Conservation (phyloP, 805 yeast genomes). For the Starmerella potacharoeniae region DNA sequence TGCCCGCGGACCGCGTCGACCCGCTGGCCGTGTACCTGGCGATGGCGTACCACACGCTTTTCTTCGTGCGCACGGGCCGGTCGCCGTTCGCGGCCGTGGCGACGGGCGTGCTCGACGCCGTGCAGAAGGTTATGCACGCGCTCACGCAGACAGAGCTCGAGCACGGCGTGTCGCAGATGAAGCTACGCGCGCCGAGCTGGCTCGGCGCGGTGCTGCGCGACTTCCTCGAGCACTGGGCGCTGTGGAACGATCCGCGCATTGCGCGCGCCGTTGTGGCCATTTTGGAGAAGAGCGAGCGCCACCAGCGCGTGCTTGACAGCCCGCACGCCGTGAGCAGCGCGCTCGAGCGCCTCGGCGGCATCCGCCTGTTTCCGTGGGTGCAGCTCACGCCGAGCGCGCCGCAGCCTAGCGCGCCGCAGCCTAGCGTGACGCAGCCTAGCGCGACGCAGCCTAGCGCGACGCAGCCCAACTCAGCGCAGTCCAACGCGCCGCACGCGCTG, state of each 20-base stretch:
- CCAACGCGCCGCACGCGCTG: not conserved
- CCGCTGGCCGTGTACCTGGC: constrained; percentile 15
- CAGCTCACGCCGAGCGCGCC: too few species aligned
- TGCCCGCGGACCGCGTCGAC: not conserved
- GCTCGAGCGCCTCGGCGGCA: not conserved
- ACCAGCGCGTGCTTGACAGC: constrained; percentile 6
- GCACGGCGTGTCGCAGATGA: constrained; percentile 10
- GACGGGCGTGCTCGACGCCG: constrained; percentile 4
- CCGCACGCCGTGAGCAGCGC: constrained; percentile 11
- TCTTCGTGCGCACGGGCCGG: constrained; percentile 12
- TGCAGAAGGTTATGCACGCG: constrained; percentile 18
- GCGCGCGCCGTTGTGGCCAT: constrained; percentile 15
- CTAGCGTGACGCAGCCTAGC: too few species aligned
- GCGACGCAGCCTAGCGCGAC: too few species aligned
- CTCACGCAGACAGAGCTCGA: constrained; percentile 17
- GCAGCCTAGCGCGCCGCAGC: too few species aligned
- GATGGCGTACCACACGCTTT: constrained; percentile 10
- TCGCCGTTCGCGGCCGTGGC: constrained; percentile 13
- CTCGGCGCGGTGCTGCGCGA: constrained; percentile 3
- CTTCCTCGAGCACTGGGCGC: constrained; percentile 17
- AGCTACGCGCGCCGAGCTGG: not conserved
- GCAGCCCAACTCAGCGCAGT: not conserved
- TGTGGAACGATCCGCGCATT: constrained; percentile 17
- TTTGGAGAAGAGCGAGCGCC: constrained; percentile 7
- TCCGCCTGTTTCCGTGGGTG: constrained; percentile 14